Base-by-base conservation (phyloP, 2,329 filamentous ascomycete genomes). In the Calonectria naviculata region DNA sequence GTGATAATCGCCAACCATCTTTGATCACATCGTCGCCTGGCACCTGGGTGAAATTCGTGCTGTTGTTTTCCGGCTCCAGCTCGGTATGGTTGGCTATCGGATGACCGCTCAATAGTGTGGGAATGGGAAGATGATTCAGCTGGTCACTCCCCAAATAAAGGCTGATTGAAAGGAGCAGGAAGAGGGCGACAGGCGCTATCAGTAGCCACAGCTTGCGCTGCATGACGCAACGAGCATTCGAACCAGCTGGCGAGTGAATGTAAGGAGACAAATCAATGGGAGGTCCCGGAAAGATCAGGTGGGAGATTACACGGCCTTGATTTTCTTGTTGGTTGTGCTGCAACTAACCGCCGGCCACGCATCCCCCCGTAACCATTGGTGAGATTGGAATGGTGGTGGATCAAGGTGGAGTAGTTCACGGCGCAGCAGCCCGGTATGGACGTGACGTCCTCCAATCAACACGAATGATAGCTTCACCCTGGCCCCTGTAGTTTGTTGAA, bases 201-300 rank as follows among this genome's bases (percentile, higher is more conserved):
- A 69, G 49, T 8, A 69, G 47, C 67, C 49, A 58, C 7, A 69
- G 21, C 24, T 58, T 64, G 31, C 26, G 67, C 44, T 44, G 67
- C 67, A 69, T 69, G 29, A 41, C 24, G 36, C 21, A 8, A 47
- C 9, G 29, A 49, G 36, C 56, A 60, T 60, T 28, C 6, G 24
- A 21, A 4, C 15, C 42, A 19, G 26, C 24, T 60, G 56, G 21
- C 29, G 36, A 13, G 38, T 21, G 34, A 60, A 60, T 21, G 34
- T 36, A 38, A 60, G 17, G 24, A 42, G 5, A n/a, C 4, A 21
- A 34, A 19, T 21, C 1, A 26, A 49, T 17, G 13, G 15, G n/a
- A 60, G n/a, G 54, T 17, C 13, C 36, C 26, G 15, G 34, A 42
- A 26, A 19, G 15, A 42, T 26, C 56, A 21, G 56, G 26, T 29